Evolutionary conservation across 2,329 filamentous ascomycete species (phyloP), one percentile per base, ranked within the genome.

Genomic region (Aspergillus sp.): DNA sequence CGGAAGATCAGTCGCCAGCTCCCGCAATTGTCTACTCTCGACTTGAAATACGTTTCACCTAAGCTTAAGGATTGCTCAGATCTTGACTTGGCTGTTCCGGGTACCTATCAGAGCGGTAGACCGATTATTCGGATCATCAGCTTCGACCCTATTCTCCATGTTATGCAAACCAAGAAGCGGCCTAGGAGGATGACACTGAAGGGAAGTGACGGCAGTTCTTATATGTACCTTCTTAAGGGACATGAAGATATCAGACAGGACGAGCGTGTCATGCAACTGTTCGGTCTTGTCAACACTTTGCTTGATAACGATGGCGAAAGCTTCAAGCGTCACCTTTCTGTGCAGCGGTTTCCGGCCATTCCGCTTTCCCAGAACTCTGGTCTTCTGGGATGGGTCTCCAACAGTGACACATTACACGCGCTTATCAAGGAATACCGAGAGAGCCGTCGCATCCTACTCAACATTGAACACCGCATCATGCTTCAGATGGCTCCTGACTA

Each of bases 401-500:
- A 98, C 73, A 96, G 89, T 62, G 93, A 99, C 67, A 98, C 94
- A 0, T 76, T 99, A 13, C 94, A 99, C 65, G 88, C 95, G 15
- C 80, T 99, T 42, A 98, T 99, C 62, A 83, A 93, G 54, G 93
- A 98, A 66, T 99, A 99, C 65, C 87, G 93, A 53, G 94, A 98
- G 68, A 95, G 87, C 57, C 84, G 93, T 47, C 95, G 96, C 74
- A 99, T 99, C 55, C 74, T 99, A 35, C 84, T 98, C 57, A 99
- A 98, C 64, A 99, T 99, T 55, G 93, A 99, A 72, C 93, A 99
- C 66, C 86, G 94, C 39, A 98, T 98, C 67, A 99, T 99, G 93
- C 76, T 99, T 48, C 94, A 99, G 68, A 98, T 98, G 93, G 93
- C 93, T 20, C 94, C 93, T 0, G 93, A 99, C 66, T 98, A 97